phyloP scores from a whole-genome alignment of 352 stramenopile species.

The Elongisporangium undulatum region DNA sequence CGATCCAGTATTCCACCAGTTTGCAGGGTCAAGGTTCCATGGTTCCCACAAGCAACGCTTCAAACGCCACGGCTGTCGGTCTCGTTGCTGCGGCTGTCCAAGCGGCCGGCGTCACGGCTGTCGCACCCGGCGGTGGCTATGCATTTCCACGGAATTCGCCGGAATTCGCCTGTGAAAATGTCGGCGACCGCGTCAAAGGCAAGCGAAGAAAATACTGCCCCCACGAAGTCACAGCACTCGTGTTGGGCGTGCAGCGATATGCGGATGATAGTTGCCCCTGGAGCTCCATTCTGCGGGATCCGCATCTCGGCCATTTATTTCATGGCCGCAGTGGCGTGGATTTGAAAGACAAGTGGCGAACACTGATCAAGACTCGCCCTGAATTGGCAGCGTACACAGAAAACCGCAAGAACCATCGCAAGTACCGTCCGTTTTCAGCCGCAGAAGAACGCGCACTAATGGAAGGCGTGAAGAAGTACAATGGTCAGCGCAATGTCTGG shows the following conservation, averaged over 20 bases:
- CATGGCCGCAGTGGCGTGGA: constrained; percentile 75
- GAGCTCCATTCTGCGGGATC: constrained; percentile 76
- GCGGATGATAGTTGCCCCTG: constrained; percentile 81
- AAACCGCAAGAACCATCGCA: constrained; percentile 85
- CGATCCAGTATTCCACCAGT: constrained; percentile 25
- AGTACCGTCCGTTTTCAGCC: constrained; percentile 74
- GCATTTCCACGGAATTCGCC: constrained; percentile 66
- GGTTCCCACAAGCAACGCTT: constrained; percentile 9
- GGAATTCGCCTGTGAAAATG: constrained; percentile 79
- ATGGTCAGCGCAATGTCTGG: constrained; percentile 79
- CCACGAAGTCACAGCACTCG: constrained; percentile 77
- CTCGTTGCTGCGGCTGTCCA: constrained; percentile 37
- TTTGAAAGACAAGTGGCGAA: constrained; percentile 83
- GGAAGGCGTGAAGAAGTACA: constrained; percentile 83
- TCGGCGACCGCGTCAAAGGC: constrained; percentile 78
- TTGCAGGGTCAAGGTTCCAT: constrained; percentile 17
- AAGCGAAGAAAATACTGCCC: constrained; percentile 82
- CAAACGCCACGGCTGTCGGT: constrained; percentile 26
- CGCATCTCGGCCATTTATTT: constrained; percentile 68
- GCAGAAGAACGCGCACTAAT: constrained; percentile 84
- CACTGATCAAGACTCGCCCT: constrained; percentile 73
- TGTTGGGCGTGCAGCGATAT: constrained; percentile 79
- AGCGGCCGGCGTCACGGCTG: constrained; percentile 20
- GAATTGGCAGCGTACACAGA: constrained; percentile 76
- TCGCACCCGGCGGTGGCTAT: constrained; percentile 30